A percentile compares a stretch with the other conserved stretches of the same genome.
These are phyloP conservation scores for Carex kokanica DNA, from an alignment of 176 grass and related monocot species.

Conservation along the genomic window DNA sequence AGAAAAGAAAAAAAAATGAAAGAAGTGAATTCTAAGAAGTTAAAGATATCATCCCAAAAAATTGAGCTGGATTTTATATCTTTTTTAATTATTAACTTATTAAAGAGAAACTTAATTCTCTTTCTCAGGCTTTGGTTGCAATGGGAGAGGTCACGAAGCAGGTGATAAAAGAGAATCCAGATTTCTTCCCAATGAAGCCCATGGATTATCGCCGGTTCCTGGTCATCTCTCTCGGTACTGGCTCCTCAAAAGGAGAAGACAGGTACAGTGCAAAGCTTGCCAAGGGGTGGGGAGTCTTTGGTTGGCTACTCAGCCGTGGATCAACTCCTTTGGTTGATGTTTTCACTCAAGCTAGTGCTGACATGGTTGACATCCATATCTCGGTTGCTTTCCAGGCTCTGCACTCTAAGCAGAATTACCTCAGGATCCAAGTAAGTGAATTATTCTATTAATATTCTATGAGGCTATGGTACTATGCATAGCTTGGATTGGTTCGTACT, in stretches of 20 bases:
- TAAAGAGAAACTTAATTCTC: neutral
- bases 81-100: neutral
- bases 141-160: conserved; percentile 74
- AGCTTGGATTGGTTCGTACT: no score
- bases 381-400: conserved; percentile 66
- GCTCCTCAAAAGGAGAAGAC: conserved; percentile 53
- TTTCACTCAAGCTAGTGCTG: conserved; percentile 78
- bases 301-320: conserved; percentile 60
- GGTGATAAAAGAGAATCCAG: conserved; percentile 68
- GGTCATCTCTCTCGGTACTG: conserved; percentile 81
- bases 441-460: neutral
- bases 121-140: conserved; percentile 71
- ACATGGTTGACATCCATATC: conserved; percentile 87
- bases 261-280: conserved; percentile 44
- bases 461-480: no score
- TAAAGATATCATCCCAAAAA: neutral
- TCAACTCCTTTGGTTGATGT: conserved; percentile 77
- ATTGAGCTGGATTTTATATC: neutral
- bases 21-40: neutral
- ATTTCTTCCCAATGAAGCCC: conserved; percentile 84
- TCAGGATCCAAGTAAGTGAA: conserved; percentile 67
- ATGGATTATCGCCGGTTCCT: conserved; percentile 73
- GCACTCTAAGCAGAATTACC: conserved; percentile 66
- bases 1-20: neutral
- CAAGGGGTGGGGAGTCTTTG: conserved; percentile 67